Evolutionary conservation across 2,329 filamentous ascomycete species (phyloP), one percentile per base, ranked within the genome.

Genomic region (Lasiodiplodia citricola): DNA sequence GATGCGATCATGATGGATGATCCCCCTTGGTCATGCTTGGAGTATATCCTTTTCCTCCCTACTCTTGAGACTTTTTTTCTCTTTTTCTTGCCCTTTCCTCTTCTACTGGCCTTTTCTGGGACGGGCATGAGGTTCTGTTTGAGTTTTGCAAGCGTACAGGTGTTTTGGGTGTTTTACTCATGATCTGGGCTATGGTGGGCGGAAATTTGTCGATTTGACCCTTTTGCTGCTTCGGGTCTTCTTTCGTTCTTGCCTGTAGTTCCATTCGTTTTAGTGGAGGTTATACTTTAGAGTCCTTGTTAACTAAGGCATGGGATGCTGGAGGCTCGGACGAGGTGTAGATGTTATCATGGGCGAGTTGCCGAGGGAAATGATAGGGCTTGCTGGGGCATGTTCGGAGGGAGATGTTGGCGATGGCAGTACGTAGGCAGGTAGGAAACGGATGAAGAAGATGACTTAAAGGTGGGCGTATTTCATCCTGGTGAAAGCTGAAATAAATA

Each of bases 121-220:
- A n/a, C 10, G 10, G 44, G 44, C 7, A 47, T 21, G 8, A 11
- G 44, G 44, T 6, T 47, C 2, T 16, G 44, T 54, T 23, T 23
- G 13, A 21, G 8, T 21, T 54, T 28, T 54, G 44, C 18, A n/a
- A 60, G 56, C 37, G 56, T 23, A 44, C 13, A 8, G 56, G 56
- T 60, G 56, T 60, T 60, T 60, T 47, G 38, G 56, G 56, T 44
- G 56, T 60, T 47, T 38, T 57, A 10, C n/a, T 38, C 56, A 1
- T 4, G 37, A 16, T 47, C 11, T 47, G 37, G 56, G 13, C 6
- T 44, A 60, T 14, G 37, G 35, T 41, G 56, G 56, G 56, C 11
- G 56, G n/a, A 10, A n/a, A 37, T 28, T 37, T n/a, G n/a, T 28
- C 31, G 35, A 16, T 25, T 60, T 28, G 51, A 14, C 51, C 25